Base-by-base conservation (phyloP, 169 alveolate genomes). In the Cryptosporidium ubiquitum region DNA sequence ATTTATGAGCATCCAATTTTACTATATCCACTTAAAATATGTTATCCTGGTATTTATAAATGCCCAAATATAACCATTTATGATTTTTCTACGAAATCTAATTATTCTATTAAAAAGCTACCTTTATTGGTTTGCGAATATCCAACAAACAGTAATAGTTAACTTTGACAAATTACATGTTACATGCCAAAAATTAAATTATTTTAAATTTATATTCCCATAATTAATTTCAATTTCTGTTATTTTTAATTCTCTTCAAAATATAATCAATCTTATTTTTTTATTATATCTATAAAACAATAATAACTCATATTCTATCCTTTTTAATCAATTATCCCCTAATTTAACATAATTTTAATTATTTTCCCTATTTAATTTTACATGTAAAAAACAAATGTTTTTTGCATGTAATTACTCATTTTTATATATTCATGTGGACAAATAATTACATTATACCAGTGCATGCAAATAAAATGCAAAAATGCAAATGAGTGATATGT, bases 11-110 rank as follows among this genome's bases (percentile, higher is more conserved):
- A 37, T 61, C 61, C 66, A 26, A 58, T 68, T 23, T 40, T 79
- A 61, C 33, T 79, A 23, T 79, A 79, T 79, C 89, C 89, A n/a
- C n/a, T 79, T 5, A 58, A 58, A 61, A 79, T 79, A 40, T 79
- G 89, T 47, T 12, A 60, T 79, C 89, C 89, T 40, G 89, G 89
- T 16, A 79, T 79, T 44, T 64, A 61, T 79, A 57, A 79, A 40
- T 79, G 89, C 16, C 89, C 89, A n/a, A 79, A 64, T 35, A 64
- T 79, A 61, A n/a, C 4, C 35, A 61, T 79, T 61, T 29, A 40
- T 64, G 89, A 79, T 44, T 64, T 61, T 29, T 29, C 47, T 33
- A 79, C 89, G 10, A 57, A 79, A 26, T 60, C 58, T 9, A 79
- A 60, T 18, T 79, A 61, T 10, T 7, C 31, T 0, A 79, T 79